Percentiles rank a stretch among this genome's conserved stretches.
phyloP scores from a whole-genome alignment of 1,139 yeast genomes.

The Candida mesenterica region DNA sequence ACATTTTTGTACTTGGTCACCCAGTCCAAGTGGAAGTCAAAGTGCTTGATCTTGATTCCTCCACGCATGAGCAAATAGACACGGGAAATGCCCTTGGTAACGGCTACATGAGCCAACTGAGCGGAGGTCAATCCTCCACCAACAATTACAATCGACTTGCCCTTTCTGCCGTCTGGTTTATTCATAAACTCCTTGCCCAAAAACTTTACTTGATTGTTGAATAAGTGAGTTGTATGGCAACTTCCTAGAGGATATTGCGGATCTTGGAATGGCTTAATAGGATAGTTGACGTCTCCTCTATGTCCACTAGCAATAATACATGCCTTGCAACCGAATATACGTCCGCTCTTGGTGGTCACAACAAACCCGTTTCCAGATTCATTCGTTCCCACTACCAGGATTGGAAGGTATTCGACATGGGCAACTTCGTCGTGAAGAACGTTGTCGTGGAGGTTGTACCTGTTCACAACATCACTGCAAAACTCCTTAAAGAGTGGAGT shows the following conservation, averaged over 20 bases:
- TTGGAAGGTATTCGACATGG: slow-evolving; percentile 29
- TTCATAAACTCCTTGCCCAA: slow-evolving; percentile 17
- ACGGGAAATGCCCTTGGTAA: slow-evolving; percentile 28
- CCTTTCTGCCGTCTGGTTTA: slow-evolving; percentile 16
- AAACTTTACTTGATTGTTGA: slow-evolving; percentile 25
- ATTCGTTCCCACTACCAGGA: slow-evolving; percentile 23
- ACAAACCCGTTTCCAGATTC: slow-evolving; percentile 31
- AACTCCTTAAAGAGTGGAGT: slow-evolving; percentile 40
- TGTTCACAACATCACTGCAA: slow-evolving; percentile 33
- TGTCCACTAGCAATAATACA: slow-evolving; percentile 46
- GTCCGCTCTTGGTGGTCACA: slow-evolving; percentile 27
- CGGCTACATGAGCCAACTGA: slow-evolving; percentile 44
- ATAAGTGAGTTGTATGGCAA: slow-evolving; percentile 47
- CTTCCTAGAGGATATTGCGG: slow-evolving; percentile 28
- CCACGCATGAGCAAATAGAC: slow-evolving; percentile 41
- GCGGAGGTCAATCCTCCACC: slow-evolving; percentile 54
- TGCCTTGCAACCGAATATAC: slow-evolving; percentile 31
- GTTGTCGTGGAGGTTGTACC: slow-evolving; percentile 30
- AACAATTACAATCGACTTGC: slow-evolving; percentile 34
- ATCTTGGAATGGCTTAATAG: slow-evolving; percentile 26
- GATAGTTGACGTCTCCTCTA: slow-evolving; percentile 37
- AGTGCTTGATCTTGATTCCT: slow-evolving; percentile 44
- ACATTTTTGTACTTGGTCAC: slow-evolving; percentile 49
- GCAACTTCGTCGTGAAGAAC: slow-evolving; percentile 38
- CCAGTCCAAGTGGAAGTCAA: slow-evolving; percentile 53